These are phyloP conservation scores for Murraya paniculata DNA, from an alignment of 345 rosid species.

Conservation along the genomic window DNA sequence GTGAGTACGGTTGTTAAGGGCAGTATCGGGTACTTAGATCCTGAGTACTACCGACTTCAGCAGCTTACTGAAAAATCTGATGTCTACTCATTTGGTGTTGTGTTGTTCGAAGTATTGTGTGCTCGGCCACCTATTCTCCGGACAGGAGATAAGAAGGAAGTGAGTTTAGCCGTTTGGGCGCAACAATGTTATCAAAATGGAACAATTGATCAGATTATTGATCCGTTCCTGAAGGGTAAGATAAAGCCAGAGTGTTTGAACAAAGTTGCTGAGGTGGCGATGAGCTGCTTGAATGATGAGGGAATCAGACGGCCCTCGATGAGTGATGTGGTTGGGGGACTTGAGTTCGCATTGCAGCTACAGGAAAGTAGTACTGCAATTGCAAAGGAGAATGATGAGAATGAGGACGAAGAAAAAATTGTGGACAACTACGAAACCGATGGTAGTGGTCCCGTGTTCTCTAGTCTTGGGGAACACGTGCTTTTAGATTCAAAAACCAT, in stretches of 20 bases:
- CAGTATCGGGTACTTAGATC: slow-evolving; percentile 57
- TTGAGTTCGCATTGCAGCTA: slow-evolving; percentile 28
- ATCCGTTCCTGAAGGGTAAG: slow-evolving; percentile 30
- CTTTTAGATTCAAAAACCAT: neutral
- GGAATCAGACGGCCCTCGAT: slow-evolving; percentile 22
- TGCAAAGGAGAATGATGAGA: neutral
- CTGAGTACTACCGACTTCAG: slow-evolving; percentile 55
- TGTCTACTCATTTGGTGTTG: slow-evolving; percentile 68
- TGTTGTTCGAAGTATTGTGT: slow-evolving; percentile 54
- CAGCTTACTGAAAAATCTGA: slow-evolving; percentile 62
- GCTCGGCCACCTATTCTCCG: slow-evolving; percentile 38
- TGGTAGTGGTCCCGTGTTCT: neutral
- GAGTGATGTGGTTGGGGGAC: slow-evolving; percentile 22
- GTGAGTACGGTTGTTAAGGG: slow-evolving; percentile 57
- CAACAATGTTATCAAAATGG: slow-evolving; percentile 26
- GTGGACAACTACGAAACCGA: neutral
- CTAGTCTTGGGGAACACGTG: neutral
- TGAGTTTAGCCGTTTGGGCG: slow-evolving; percentile 42
- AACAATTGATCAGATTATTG: slow-evolving; percentile 36
- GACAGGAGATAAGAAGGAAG: slow-evolving; percentile 24
- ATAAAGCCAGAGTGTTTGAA: slow-evolving; percentile 32
- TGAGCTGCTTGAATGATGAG: neutral
- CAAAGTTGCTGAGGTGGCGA: slow-evolving; percentile 41
- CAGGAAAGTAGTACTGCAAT: slow-evolving; percentile 1
- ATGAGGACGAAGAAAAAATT: neutral